phyloP scores from a whole-genome alignment of 371 early-diverging fungal species.

The Chytridiales sp. region DNA sequence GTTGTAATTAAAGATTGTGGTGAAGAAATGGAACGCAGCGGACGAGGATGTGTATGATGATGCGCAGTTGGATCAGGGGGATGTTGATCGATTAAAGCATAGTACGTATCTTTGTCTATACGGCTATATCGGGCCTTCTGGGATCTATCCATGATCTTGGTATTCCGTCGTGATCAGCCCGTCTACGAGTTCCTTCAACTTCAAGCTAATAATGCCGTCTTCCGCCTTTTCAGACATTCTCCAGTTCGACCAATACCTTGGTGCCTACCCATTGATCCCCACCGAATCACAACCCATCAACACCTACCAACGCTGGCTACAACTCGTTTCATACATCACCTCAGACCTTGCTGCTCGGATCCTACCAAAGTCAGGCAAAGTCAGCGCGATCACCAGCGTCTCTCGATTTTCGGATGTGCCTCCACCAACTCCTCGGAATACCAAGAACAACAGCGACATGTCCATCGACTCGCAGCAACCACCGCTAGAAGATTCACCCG shows the following conservation, averaged over 20 bases:
- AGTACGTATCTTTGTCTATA: no score
- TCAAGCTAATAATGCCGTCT: background rate
- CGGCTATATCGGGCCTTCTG: background rate
- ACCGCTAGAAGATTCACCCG: background rate
- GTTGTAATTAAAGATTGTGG: slow-evolving; percentile 56
- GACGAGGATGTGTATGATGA: slow-evolving; percentile 36
- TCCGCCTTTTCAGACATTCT: slow-evolving; percentile 59
- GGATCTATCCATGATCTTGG: no score
- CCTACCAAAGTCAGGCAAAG: slow-evolving; percentile 52
- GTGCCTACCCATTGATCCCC: slow-evolving; percentile 80
- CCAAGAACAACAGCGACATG: background rate
- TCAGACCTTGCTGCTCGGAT: slow-evolving; percentile 54
- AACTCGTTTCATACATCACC: slow-evolving; percentile 66
- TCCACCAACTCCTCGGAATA: slow-evolving; percentile 3
- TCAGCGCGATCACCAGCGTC: slow-evolving; percentile 36
- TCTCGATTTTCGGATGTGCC: slow-evolving; percentile 46
- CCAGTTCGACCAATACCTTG: slow-evolving; percentile 78
- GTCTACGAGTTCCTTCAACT: no score
- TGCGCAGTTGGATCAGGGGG: slow-evolving; percentile 43
- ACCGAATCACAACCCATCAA: slow-evolving; percentile 34
- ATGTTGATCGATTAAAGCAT: slow-evolving; percentile 42
- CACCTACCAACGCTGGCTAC: slow-evolving; percentile 66
- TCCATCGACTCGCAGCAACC: background rate
- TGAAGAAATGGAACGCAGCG: slow-evolving; percentile 64
- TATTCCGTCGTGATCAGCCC: no score